Percentiles rank a stretch among this genome's conserved stretches.
These are phyloP conservation scores for Hanseniaspora pseudoguilliermondii DNA, from an alignment of 805 yeast species.

Conservation along the genomic window DNA sequence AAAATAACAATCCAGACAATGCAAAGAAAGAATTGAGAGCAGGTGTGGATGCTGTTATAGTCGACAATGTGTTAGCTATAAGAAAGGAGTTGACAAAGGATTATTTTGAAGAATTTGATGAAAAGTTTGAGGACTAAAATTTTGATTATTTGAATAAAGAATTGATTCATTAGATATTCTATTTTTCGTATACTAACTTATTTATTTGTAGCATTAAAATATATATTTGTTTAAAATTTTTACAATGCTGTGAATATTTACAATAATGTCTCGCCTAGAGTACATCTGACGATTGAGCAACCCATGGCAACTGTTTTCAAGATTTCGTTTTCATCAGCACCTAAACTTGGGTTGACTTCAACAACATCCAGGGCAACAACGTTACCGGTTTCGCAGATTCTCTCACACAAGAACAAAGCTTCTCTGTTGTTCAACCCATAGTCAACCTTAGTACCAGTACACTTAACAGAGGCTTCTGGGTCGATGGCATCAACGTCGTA, in stretches of 20 bases:
- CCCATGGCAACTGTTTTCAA: slow-evolving; percentile 82
- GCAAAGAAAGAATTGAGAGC: slow-evolving; percentile 79
- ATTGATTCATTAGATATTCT: not conserved
- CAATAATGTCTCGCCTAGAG: slow-evolving; percentile 75
- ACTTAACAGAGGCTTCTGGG: slow-evolving; percentile 75
- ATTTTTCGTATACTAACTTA: not conserved
- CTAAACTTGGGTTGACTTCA: slow-evolving; percentile 84
- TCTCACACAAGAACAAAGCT: slow-evolving; percentile 85
- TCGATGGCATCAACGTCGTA: slow-evolving; percentile 96
- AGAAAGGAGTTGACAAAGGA: slow-evolving; percentile 54
- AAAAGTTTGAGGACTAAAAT: not conserved
- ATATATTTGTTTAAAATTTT: not conserved
- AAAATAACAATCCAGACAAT: slow-evolving; percentile 72
- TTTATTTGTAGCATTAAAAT: not conserved
- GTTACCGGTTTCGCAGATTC: slow-evolving; percentile 79
- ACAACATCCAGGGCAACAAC: slow-evolving; percentile 82
- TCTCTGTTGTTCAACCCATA: slow-evolving; percentile 93
- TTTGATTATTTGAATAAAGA: not conserved
- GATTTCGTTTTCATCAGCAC: slow-evolving; percentile 60
- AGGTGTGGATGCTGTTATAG: slow-evolving; percentile 98
- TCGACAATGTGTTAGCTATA: slow-evolving; percentile 87
- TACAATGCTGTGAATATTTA: slow-evolving; percentile 10
- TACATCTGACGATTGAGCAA: slow-evolving; percentile 82
- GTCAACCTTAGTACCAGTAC: slow-evolving; percentile 95
- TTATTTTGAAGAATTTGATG: slow-evolving; percentile 4